Evolutionary conservation across 2,329 filamentous ascomycete species (phyloP).

Genomic region (Sporothrix globosa): DNA sequence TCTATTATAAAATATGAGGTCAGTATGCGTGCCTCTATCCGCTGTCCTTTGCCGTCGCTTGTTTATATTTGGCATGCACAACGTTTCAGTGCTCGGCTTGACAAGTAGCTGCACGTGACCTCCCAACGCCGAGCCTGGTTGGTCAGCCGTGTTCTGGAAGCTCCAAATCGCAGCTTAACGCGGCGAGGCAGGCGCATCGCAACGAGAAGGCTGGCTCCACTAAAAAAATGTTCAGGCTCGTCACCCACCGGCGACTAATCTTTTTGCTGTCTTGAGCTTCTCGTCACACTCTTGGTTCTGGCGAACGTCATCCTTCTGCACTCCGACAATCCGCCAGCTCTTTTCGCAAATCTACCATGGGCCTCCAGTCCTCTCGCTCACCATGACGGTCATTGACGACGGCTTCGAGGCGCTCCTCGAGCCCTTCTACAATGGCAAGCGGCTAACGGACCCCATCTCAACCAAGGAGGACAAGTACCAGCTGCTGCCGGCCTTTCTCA

Average conservation of each 20-base stretch:
- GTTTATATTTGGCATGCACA: background rate
- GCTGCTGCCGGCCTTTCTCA: conserved; percentile 92
- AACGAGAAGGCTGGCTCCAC: conserved; percentile 24
- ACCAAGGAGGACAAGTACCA: conserved; percentile 91
- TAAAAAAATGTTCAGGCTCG: conserved; percentile 31
- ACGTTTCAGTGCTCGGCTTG: background rate
- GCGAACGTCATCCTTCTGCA: background rate
- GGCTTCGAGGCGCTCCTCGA: conserved; percentile 68
- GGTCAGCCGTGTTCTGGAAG: conserved; percentile 26
- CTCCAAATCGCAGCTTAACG: conserved; percentile 19
- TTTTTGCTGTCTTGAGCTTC: conserved; percentile 7
- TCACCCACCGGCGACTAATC: conserved; percentile 26
- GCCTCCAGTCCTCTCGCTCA: conserved; percentile 15
- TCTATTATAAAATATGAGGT: background rate
- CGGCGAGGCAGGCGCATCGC: conserved; percentile 5
- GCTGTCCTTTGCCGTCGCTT: background rate
- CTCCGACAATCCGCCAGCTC: background rate
- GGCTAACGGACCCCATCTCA: conserved; percentile 66
- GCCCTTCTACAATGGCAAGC: conserved; percentile 70
- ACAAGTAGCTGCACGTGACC: conserved; percentile 7
- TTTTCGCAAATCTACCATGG: conserved; percentile 21
- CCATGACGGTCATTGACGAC: conserved; percentile 61
- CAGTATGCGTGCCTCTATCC: background rate
- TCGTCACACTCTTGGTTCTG: background rate
- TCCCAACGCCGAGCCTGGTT: background rate